Evolutionary conservation across 352 stramenopile genomes (phyloP).

Genomic region (Paralagenidium karlingii): DNA sequence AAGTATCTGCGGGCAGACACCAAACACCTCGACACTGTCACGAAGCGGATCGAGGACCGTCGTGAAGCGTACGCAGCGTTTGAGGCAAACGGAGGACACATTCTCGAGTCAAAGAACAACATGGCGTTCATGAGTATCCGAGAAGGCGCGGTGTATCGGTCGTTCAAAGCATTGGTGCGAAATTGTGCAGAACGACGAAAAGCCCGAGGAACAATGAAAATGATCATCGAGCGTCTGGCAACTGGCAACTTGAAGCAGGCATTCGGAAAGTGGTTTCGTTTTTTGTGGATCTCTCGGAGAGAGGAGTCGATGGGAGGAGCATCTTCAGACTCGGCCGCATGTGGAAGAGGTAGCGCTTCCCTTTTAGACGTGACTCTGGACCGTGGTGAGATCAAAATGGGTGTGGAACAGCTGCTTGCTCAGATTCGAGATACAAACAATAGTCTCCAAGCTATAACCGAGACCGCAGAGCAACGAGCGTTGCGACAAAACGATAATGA

Average conservation of each 20-base stretch:
- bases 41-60: slow-evolving; percentile 21
- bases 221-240: slow-evolving; percentile 12
- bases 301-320: no score
- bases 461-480: slow-evolving; percentile 23
- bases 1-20: slow-evolving; percentile 55
- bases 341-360: no score
- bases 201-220: slow-evolving; percentile 23
- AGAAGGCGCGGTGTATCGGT: slow-evolving; percentile 23
- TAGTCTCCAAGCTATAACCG: slow-evolving; percentile 19
- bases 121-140: slow-evolving; percentile 10
- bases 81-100: slow-evolving; percentile 15
- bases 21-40: slow-evolving; percentile 17
- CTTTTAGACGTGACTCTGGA: slow-evolving; percentile 29
- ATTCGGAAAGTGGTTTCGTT: no score
- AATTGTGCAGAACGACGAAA: slow-evolving; percentile 20
- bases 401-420: slow-evolving; percentile 26
- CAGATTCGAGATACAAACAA: slow-evolving; percentile 24
- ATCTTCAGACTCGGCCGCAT: no score
- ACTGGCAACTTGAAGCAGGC: slow-evolving; percentile 14
- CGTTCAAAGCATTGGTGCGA: slow-evolving; percentile 31
- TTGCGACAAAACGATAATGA: background rate
- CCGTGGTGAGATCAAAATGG: slow-evolving; percentile 28
- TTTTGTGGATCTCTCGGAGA: no score
- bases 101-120: slow-evolving; percentile 2
- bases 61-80: slow-evolving; percentile 27